phyloP scores from a whole-genome alignment of 2,329 filamentous ascomycete species.

The Scortechinia acanthostroma region DNA sequence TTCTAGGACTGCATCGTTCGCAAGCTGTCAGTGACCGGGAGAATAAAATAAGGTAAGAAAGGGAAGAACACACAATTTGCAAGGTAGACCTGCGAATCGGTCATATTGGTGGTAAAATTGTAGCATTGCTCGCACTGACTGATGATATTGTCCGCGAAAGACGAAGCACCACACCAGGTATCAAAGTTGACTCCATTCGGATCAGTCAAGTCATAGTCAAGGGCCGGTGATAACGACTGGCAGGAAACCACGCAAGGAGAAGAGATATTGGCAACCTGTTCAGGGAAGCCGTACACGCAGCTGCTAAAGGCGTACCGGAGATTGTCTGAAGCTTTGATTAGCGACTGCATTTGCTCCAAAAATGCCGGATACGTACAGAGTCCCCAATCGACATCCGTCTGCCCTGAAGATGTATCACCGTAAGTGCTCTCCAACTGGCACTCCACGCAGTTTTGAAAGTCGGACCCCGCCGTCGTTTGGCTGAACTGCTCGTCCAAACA shows the following conservation, averaged over 20 bases:
- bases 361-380: constrained; percentile 23
- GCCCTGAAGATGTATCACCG: constrained; percentile 16
- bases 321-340: constrained; percentile 22
- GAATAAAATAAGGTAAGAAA: not conserved
- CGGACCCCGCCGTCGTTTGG: constrained; percentile 17
- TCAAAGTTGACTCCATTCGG: not conserved
- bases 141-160: constrained; percentile 28
- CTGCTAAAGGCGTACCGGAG: constrained; percentile 30
- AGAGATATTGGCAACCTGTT: constrained; percentile 7
- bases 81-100: constrained; percentile 28
- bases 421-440: constrained; percentile 29
- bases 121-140: constrained; percentile 31
- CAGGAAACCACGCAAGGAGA: not conserved
- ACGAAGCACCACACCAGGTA: constrained; percentile 22
- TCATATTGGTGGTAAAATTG: constrained; percentile 24
- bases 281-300: constrained; percentile 30
- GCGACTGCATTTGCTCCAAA: not conserved
- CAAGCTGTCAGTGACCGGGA: not conserved
- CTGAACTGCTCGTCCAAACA: constrained; percentile 27
- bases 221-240: not conserved
- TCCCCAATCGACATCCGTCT: constrained; percentile 33
- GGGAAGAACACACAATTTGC: constrained; percentile 28
- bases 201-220: not conserved
- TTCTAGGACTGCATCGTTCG: constrained; percentile 29
- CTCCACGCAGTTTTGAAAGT: constrained; percentile 27